phyloP scores from a whole-genome alignment of 1,284 basidiomycete species.

The Sanguinoderma infundibulare region DNA sequence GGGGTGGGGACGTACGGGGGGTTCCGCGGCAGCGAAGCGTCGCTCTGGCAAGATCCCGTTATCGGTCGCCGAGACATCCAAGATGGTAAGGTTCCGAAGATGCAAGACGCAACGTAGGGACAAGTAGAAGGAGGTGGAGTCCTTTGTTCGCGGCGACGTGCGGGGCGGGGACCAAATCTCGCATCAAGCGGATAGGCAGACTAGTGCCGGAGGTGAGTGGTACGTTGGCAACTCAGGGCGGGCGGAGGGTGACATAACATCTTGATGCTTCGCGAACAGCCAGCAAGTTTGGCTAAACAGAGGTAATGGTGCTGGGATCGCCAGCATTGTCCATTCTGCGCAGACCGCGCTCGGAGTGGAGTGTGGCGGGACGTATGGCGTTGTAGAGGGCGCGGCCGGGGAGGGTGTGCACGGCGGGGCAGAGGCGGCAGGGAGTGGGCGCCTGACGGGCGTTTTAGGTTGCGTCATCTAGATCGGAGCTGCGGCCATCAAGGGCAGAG shows the following conservation, averaged over 20 bases:
- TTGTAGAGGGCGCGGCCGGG: conserved; percentile 12
- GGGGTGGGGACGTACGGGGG: conserved; percentile 12
- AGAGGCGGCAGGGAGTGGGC: conserved; percentile 21
- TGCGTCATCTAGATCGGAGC: conserved; percentile 41
- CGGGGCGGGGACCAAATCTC: conserved; percentile 2
- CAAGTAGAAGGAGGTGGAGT: conserved; percentile 3
- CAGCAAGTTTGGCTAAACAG: background rate
- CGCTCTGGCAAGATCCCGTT: conserved; percentile 11
- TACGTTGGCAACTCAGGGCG: conserved; percentile 22
- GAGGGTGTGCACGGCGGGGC: conserved; percentile 5
- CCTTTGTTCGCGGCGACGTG: conserved; percentile 15
- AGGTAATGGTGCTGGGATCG: background rate
- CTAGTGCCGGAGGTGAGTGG: conserved; percentile 20
- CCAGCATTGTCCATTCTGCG: background rate
- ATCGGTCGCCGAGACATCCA: conserved; percentile 14
- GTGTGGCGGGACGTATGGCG: conserved; percentile 4
- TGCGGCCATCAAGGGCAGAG: conserved; percentile 37
- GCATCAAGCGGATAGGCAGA: conserved; percentile 16
- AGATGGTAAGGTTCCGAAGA: conserved; percentile 17
- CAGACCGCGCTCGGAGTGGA: background rate
- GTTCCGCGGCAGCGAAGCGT: background rate
- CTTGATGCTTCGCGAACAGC: conserved; percentile 22
- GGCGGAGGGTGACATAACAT: conserved; percentile 22
- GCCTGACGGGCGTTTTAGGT: conserved; percentile 32
- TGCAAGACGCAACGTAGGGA: conserved; percentile 12